Percentiles rank a stretch among this genome's conserved stretches.
Evolutionary conservation across 345 rosid species (phyloP).

Genomic region (Balakata baccata): DNA sequence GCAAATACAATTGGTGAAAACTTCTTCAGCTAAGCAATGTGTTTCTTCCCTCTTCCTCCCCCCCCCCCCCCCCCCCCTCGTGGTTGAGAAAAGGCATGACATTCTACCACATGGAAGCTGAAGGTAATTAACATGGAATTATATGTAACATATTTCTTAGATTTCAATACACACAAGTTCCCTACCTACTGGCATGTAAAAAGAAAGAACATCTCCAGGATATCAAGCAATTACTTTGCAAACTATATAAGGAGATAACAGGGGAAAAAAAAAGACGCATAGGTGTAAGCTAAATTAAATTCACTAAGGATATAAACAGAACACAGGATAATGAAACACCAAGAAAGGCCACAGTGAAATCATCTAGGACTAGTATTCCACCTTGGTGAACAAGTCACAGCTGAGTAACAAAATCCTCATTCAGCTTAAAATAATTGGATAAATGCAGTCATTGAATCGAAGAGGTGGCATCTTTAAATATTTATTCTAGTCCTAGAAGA

Average conservation of each 20-base stretch:
- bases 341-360: neutral
- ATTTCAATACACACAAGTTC: neutral
- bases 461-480: too few relatives aligned
- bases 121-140: neutral
- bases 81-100: neutral
- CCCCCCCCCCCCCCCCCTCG: neutral
- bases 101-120: neutral
- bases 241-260: neutral
- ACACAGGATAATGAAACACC: too few relatives aligned
- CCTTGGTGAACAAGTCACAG: neutral
- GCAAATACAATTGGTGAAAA: neutral
- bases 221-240: neutral
- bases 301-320: neutral
- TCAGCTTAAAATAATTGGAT: neutral
- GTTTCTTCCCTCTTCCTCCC: neutral
- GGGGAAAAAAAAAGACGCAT: neutral
- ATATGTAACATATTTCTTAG: neutral
- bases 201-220: neutral
- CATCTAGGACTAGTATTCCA: neutral
- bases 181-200: too few relatives aligned
- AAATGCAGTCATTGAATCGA: neutral
- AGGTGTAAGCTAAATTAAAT: too few relatives aligned
- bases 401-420: neutral
- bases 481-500: neutral
- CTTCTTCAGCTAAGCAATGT: neutral